phyloP scores from a whole-genome alignment of 106 monocot species.

The Allium fistulosum region DNA sequence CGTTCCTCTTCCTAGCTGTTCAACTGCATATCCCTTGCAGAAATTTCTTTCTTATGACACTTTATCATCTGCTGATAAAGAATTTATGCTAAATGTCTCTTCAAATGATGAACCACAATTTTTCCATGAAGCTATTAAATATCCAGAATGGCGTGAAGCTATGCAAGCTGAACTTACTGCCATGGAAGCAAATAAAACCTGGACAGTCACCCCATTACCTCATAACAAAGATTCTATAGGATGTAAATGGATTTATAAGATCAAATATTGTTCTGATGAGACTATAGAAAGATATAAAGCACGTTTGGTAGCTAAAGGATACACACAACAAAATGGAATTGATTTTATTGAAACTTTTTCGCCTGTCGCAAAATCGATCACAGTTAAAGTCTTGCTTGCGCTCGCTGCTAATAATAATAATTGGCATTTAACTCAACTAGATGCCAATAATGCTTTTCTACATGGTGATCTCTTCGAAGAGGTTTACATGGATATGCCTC shows the following conservation, averaged over 20 bases:
- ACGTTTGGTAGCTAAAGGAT: background rate
- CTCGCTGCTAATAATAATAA: background rate
- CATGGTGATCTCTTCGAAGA: background rate
- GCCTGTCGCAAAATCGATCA: background rate
- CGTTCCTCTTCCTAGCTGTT: too few species aligned
- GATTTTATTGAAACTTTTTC: background rate
- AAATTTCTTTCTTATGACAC: too few species aligned
- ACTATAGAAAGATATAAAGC: background rate
- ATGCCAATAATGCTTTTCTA: background rate
- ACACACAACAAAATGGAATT: background rate
- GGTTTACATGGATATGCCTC: background rate
- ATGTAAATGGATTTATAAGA: background rate
- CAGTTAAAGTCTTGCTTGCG: background rate
- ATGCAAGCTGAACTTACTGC: background rate
- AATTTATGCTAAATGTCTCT: too few species aligned
- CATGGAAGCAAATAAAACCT: background rate
- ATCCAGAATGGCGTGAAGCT: too few species aligned
- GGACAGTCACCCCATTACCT: background rate
- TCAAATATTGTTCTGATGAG: background rate
- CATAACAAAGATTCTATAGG: background rate
- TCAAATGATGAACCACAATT: too few species aligned
- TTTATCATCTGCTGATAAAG: too few species aligned
- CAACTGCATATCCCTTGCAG: too few species aligned
- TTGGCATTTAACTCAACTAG: background rate
- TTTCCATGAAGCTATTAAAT: too few species aligned